Percentiles rank a stretch among this genome's conserved stretches.
phyloP scores from a whole-genome alignment of 345 rosid species.

The Sisymbrium altissimum region DNA sequence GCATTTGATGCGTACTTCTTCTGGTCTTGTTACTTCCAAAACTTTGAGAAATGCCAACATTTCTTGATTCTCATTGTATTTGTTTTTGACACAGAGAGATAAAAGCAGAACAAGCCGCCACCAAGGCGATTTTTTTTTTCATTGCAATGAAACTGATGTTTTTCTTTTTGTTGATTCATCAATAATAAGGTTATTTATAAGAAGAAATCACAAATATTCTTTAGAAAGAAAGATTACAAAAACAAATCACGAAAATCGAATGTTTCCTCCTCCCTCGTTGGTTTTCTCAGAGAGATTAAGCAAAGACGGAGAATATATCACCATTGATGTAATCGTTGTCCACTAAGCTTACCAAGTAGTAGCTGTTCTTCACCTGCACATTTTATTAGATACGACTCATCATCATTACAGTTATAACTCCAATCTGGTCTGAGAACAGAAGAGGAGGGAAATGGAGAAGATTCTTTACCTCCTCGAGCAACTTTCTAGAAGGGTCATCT shows the following conservation, averaged over 20 bases:
- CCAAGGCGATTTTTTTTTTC: not conserved
- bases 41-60: constrained; percentile 68
- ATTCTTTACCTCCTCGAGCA: constrained; percentile 69
- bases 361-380: constrained; percentile 74
- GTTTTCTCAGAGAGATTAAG: constrained; percentile 7
- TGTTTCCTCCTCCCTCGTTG: constrained; percentile 1
- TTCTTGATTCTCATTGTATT: constrained; percentile 49
- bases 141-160: constrained; percentile 27
- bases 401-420: not conserved
- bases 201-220: constrained; percentile 12
- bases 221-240: constrained; percentile 4
- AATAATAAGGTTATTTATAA: constrained; percentile 1
- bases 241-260: constrained; percentile 15
- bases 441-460: not conserved
- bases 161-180: not conserved
- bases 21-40: constrained; percentile 54
- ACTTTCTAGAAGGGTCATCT: constrained; percentile 54
- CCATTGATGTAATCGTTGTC: constrained; percentile 35
- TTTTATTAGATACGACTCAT: not conserved
- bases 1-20: constrained; percentile 63
- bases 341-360: constrained; percentile 78
- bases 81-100: constrained; percentile 2
- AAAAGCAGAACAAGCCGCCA: not conserved
- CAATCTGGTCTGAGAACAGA: not conserved
- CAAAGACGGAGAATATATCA: constrained; percentile 34